Evolutionary conservation across 164 flowering plant genomes (phyloP).

Genomic region (Malania oleifera): DNA sequence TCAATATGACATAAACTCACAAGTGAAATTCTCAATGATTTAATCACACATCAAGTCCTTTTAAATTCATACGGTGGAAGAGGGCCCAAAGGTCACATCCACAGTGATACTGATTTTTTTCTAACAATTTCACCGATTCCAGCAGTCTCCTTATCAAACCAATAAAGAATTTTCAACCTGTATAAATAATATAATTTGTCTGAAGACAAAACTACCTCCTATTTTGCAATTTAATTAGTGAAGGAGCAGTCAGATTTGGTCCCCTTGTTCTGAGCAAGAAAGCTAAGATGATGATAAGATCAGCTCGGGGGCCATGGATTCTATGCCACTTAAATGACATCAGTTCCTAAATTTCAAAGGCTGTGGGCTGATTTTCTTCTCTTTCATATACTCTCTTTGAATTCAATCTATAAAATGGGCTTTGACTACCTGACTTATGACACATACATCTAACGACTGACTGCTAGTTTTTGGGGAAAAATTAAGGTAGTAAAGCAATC

Average conservation of each 20-base stretch:
- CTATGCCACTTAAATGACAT: not conserved
- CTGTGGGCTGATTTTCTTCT: constrained; percentile 12
- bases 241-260: too few species aligned
- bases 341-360: constrained; percentile 13
- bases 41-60: too few species aligned
- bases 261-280: too few species aligned
- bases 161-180: too few species aligned
- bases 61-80: too few species aligned
- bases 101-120: not conserved
- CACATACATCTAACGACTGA: constrained; percentile 3
- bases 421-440: constrained; percentile 19
- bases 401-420: constrained; percentile 7
- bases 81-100: too few species aligned
- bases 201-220: too few species aligned
- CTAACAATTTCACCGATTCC: constrained; percentile 10
- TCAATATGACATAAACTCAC: too few species aligned
- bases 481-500: constrained; percentile 11
- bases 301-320: not conserved
- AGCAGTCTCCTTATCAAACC: not conserved
- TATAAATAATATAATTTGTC: too few species aligned
- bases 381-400: constrained; percentile 10
- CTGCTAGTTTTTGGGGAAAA: not conserved
- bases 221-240: too few species aligned
- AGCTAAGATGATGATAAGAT: not conserved
- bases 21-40: too few species aligned